Evolutionary conservation across 805 yeast species (phyloP).

Genomic region (Metschnikowia koreensis): DNA sequence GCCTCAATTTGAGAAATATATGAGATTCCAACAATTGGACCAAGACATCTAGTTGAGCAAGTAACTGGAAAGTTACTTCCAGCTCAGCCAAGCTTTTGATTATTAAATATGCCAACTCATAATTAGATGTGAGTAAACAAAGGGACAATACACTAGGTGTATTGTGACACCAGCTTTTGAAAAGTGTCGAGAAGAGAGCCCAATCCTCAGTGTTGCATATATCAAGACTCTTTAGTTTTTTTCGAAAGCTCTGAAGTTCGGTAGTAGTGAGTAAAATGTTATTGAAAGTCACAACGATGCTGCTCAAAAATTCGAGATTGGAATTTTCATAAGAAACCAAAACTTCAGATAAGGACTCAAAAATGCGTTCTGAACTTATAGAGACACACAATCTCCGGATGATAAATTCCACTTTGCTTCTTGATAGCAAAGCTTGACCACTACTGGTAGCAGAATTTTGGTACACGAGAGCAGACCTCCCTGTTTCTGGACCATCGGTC

Average conservation of each 20-base stretch:
- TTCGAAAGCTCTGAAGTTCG: constrained; percentile 70
- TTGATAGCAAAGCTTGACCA: constrained; percentile 42
- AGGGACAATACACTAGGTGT: constrained; percentile 85
- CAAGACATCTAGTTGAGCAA: constrained; percentile 84
- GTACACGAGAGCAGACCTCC: constrained; percentile 30
- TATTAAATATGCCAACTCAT: constrained; percentile 82
- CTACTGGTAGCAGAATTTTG: constrained; percentile 3
- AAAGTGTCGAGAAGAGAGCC: constrained; percentile 68
- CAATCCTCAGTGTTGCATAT: constrained; percentile 55
- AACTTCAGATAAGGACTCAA: constrained; percentile 74
- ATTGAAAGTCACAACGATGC: constrained; percentile 83
- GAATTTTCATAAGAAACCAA: constrained; percentile 50
- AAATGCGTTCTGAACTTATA: constrained; percentile 78
- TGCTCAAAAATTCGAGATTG: constrained; percentile 68
- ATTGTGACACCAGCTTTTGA: constrained; percentile 89
- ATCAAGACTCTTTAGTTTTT: constrained; percentile 58
- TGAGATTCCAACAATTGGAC: constrained; percentile 93
- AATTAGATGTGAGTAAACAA: constrained; percentile 82
- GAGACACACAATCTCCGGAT: constrained; percentile 80
- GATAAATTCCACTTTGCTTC: constrained; percentile 66
- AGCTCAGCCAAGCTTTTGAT: constrained; percentile 76
- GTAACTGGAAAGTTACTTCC: constrained; percentile 74
- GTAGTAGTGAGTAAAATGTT: constrained; percentile 84
- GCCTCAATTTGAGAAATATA: constrained; percentile 78
- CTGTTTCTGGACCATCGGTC: constrained; percentile 44